Evolutionary conservation across 192 early-diverging fungal species (phyloP).

Genomic region (Spizellomyces punctatus): DNA sequence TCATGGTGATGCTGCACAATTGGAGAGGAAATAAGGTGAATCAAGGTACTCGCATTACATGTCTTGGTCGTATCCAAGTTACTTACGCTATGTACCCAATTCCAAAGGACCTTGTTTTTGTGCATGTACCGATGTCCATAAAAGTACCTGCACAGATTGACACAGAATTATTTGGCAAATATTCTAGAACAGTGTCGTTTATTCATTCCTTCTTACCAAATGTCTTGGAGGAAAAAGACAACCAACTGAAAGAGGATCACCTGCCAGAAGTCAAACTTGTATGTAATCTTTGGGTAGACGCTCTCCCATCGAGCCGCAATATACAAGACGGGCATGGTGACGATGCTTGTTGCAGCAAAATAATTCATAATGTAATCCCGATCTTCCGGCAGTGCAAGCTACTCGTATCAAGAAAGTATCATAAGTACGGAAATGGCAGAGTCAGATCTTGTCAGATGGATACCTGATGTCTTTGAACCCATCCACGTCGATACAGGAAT

Average conservation of each 20-base stretch:
- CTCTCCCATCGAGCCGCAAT: constrained; percentile 1
- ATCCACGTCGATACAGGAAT: background rate
- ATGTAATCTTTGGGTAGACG: background rate
- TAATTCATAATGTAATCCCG: background rate
- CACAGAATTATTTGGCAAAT: background rate
- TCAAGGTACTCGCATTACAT: too few relatives aligned
- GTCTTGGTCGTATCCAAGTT: background rate
- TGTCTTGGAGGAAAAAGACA: constrained; percentile 7
- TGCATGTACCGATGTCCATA: constrained; percentile 1
- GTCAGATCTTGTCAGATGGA: background rate
- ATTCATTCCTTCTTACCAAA: background rate
- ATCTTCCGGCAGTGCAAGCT: background rate
- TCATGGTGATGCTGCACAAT: constrained; percentile 6
- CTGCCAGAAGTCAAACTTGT: constrained; percentile 4
- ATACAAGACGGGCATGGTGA: background rate
- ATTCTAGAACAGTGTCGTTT: background rate
- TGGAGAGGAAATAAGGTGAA: background rate
- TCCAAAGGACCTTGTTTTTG: constrained; percentile 5
- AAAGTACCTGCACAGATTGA: background rate
- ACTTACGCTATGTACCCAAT: constrained; percentile 5
- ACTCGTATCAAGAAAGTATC: background rate
- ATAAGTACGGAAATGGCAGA: background rate
- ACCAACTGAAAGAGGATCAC: background rate
- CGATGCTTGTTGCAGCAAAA: constrained; percentile 2
- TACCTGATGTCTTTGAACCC: background rate